These are phyloP conservation scores for Xylaria hypoxylon DNA, from an alignment of 2,329 filamentous ascomycete genomes.

Conservation along the genomic window DNA sequence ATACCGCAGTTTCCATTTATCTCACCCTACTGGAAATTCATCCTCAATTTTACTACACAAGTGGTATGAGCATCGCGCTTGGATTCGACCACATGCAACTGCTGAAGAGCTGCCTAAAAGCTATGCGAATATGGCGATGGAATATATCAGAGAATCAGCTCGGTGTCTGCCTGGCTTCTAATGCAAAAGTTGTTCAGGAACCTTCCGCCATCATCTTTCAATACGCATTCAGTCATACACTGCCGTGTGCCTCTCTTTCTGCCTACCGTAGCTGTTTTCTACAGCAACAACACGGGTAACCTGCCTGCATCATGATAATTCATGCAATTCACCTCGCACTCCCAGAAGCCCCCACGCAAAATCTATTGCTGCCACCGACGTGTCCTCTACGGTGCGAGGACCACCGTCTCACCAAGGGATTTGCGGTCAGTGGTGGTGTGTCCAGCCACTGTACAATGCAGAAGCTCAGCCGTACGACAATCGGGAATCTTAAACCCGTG, in stretches of 20 bases:
- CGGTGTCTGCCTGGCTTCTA: neutral
- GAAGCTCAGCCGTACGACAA: slow-evolving; percentile 1
- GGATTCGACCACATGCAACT: neutral
- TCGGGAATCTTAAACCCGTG: neutral
- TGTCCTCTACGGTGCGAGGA: neutral
- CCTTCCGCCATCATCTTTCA: neutral
- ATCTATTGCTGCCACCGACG: neutral
- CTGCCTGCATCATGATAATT: neutral
- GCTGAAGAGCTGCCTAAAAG: neutral
- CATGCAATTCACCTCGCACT: neutral
- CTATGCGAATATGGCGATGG: neutral
- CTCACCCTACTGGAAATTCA: neutral
- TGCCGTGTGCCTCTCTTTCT: neutral
- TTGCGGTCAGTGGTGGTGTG: neutral
- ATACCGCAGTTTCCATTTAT: neutral
- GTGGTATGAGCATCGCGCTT: neutral
- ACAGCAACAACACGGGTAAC: neutral
- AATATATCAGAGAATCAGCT: neutral
- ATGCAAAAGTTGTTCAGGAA: neutral
- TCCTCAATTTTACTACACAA: neutral
- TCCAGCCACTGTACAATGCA: slow-evolving; percentile 7
- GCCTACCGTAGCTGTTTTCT: neutral
- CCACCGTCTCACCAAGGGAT: neutral
- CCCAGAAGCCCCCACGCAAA: neutral
- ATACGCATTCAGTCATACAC: neutral